Base-by-base conservation (phyloP, 1,284 basidiomycete genomes). In the Naganishia sp. region DNA sequence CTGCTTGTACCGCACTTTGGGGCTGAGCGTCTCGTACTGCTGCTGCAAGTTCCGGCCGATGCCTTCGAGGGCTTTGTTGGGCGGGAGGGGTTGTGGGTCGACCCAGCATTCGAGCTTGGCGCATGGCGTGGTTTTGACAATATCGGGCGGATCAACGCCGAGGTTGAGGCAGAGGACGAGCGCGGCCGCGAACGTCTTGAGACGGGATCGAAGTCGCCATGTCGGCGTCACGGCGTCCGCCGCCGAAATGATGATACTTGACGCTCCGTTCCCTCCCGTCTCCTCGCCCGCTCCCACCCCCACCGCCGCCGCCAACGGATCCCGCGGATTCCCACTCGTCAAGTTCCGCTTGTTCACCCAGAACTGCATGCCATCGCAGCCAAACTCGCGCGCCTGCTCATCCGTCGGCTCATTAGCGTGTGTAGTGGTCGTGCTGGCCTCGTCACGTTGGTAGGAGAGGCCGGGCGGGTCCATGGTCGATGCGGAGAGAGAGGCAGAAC, bases 101-200 rank as follows among this genome's bases (percentile, higher is more conserved):
- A 98, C 90, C 95, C 95, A 99, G 72, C 93, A 94, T 79, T 99
- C 95, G 60, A 97, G 84, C 60, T 90, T 89, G 0, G 95, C 94
- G 75, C 93, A 97, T 0, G 95, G 96, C 71, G 90, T 91, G 10
- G 96, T 98, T 83, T 98, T 99, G 80, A 97, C 90, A 56, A 97
- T 84, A 75, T 99, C 95, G 66, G 95, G 95, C 18, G 95, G 95
- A 75, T 99, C 95, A 49, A 97, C 93, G 65, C 96, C 94, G 75
- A 99, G 92, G 81, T 99, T 98, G 51, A 99, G 84, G 76, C 95
- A 99, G 69, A 98, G 84, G 17, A 97, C 90, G n/a, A 99, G 84
- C 0, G 90, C 91, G 1, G 92, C 95, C 52, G 92, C 89, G 31
- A 91, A 88, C 0, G 94, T 98, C 81, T 92, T 94, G 67, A 91